These are phyloP conservation scores for Skeletonema tropicum DNA, from an alignment of 108 stramenopile species.

Conservation along the genomic window DNA sequence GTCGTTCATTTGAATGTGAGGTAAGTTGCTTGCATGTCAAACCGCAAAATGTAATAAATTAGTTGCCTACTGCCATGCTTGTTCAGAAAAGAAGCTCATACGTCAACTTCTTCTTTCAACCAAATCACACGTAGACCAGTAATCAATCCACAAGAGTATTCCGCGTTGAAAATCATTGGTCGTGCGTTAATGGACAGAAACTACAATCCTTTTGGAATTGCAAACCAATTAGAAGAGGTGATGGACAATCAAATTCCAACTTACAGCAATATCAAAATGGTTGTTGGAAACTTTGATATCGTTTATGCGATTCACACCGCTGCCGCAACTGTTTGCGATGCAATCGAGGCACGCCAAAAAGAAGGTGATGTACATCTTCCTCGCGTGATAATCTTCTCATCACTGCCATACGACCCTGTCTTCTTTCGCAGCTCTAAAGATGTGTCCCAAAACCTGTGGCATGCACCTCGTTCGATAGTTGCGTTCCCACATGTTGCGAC, in stretches of 20 bases:
- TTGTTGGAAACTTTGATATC: constrained; percentile 3
- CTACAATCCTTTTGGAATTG: constrained; percentile 12
- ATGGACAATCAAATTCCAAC: constrained; percentile 18
- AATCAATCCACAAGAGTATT: neutral
- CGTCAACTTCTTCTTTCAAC: too few relatives aligned
- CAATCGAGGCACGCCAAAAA: constrained; percentile 9
- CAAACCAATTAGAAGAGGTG: neutral
- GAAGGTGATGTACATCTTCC: neutral
- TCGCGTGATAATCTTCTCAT: constrained; percentile 19
- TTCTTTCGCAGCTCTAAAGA: neutral
- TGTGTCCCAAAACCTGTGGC: neutral
- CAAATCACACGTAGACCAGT: too few relatives aligned
- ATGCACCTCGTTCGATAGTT: constrained; percentile 11
- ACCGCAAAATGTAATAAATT: too few relatives aligned
- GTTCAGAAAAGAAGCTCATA: neutral
- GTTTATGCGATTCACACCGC: constrained; percentile 10
- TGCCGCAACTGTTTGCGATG: constrained; percentile 26
- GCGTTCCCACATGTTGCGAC: constrained; percentile 14
- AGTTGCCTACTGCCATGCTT: neutral
- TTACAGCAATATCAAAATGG: constrained; percentile 7
- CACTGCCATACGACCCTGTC: constrained; percentile 19
- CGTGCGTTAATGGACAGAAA: neutral
- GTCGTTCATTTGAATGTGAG: constrained; percentile 1
- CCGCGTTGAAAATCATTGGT: neutral
- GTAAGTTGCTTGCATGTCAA: neutral